These are phyloP conservation scores for Hypoxylon sp. DNA, from an alignment of 2,329 filamentous ascomycete genomes.

Conservation along the genomic window DNA sequence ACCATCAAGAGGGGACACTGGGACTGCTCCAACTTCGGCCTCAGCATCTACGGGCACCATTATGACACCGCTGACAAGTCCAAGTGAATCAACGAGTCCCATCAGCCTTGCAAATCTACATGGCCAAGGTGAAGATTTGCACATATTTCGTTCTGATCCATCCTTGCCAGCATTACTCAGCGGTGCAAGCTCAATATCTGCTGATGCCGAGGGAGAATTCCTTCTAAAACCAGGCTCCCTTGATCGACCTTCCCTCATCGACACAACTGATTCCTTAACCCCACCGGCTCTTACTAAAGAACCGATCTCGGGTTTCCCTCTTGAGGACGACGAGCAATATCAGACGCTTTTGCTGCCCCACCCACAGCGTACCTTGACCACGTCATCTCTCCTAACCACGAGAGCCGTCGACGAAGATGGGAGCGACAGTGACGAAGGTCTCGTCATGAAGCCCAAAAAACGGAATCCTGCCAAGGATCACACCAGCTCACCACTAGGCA, in stretches of 20 bases:
- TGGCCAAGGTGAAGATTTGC: constrained; percentile 60
- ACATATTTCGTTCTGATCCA: constrained; percentile 74
- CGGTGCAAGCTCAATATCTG: constrained; percentile 75
- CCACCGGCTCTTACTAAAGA: constrained; percentile 68
- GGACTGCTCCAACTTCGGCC: constrained; percentile 66
- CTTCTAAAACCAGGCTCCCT: constrained; percentile 66
- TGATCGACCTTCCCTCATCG: constrained; percentile 62
- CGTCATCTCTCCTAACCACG: constrained; percentile 44
- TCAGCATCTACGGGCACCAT: constrained; percentile 66
- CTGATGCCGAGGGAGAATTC: constrained; percentile 74
- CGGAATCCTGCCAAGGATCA: constrained; percentile 55
- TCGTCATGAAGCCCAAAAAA: constrained; percentile 69
- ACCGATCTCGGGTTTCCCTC: constrained; percentile 62
- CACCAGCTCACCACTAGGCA: constrained; percentile 52
- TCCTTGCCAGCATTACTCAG: constrained; percentile 75
- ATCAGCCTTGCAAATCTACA: constrained; percentile 58
- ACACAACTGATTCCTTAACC: constrained; percentile 69
- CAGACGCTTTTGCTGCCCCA: constrained; percentile 49
- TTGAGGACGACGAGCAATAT: constrained; percentile 57
- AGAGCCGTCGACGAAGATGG: constrained; percentile 61
- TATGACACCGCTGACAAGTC: constrained; percentile 69
- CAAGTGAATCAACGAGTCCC: constrained; percentile 68
- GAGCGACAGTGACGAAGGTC: constrained; percentile 69
- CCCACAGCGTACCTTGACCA: constrained; percentile 40
- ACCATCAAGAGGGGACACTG: constrained; percentile 60